These are phyloP conservation scores for Penicillium robsamsonii DNA, from an alignment of 495 filamentous ascomycete species.

Conservation along the genomic window DNA sequence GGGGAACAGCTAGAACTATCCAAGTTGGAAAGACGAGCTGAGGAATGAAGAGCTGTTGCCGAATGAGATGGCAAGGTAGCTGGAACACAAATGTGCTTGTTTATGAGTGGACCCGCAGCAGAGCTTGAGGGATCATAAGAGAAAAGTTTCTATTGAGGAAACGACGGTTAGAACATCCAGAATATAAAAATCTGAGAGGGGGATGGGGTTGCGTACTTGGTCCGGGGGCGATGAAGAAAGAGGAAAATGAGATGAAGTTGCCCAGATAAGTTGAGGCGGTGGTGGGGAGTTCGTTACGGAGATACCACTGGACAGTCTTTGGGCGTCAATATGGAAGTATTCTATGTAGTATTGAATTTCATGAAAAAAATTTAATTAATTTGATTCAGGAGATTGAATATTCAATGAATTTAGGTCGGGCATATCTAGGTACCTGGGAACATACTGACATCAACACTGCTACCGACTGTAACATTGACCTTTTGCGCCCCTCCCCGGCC, in stretches of 20 bases:
- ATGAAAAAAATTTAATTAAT: no score
- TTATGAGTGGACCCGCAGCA: constrained; percentile 27
- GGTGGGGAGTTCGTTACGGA: constrained; percentile 23
- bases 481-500: constrained; percentile 14
- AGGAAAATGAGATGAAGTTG: constrained; percentile 7
- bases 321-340: background rate
- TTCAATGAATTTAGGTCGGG: background rate
- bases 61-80: constrained; percentile 12
- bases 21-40: background rate
- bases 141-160: constrained; percentile 3
- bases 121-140: constrained; percentile 30
- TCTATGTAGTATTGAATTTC: background rate
- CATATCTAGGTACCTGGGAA: background rate
- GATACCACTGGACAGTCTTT: constrained; percentile 1
- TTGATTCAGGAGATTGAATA: background rate
- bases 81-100: constrained; percentile 14
- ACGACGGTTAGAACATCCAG: background rate
- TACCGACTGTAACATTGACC: constrained; percentile 26
- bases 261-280: constrained; percentile 20
- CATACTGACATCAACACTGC: constrained; percentile 34
- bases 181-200: background rate
- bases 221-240: constrained; percentile 9
- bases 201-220: constrained; percentile 9
- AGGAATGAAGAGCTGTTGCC: constrained; percentile 12
- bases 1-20: constrained; percentile 6